Evolutionary conservation across 1,284 basidiomycete genomes (phyloP).

Genomic region (Coniophora puteana): DNA sequence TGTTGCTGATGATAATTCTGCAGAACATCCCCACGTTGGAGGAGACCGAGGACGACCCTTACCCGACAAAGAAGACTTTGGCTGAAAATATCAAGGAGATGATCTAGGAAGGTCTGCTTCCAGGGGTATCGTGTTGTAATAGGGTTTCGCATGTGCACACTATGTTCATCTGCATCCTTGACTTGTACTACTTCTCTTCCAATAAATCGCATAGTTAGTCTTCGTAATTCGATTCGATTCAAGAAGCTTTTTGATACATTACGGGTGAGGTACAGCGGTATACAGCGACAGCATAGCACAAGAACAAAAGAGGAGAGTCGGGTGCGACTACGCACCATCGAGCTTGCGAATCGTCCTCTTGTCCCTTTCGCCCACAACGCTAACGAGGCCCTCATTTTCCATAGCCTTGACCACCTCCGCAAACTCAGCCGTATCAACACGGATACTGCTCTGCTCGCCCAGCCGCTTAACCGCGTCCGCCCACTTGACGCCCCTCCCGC

Average conservation of each 20-base stretch:
- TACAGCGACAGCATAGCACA: no score
- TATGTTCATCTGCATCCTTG: no score
- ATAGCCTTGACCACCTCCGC: conserved; percentile 75
- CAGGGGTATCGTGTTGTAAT: no score
- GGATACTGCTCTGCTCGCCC: conserved; percentile 76
- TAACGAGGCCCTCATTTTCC: conserved; percentile 80
- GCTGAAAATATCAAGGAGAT: no score
- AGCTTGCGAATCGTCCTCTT: conserved; percentile 72
- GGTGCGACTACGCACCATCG: conserved; percentile 27
- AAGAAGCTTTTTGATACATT: no score
- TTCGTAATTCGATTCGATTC: no score
- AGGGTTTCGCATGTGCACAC: no score
- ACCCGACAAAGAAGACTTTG: neutral
- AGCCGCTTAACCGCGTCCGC: conserved; percentile 71
- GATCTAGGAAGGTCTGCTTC: no score
- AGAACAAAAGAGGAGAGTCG: neutral
- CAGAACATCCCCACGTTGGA: conserved; percentile 20
- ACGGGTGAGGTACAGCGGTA: no score
- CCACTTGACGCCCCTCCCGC: conserved; percentile 75
- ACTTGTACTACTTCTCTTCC: no score
- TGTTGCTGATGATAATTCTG: neutral
- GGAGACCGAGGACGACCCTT: conserved; percentile 18
- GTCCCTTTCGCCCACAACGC: conserved; percentile 84
- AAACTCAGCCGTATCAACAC: conserved; percentile 77
- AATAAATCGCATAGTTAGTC: no score